These are phyloP conservation scores for Chytriomyces sp. DNA, from an alignment of 192 early-diverging fungal genomes.

Conservation along the genomic window DNA sequence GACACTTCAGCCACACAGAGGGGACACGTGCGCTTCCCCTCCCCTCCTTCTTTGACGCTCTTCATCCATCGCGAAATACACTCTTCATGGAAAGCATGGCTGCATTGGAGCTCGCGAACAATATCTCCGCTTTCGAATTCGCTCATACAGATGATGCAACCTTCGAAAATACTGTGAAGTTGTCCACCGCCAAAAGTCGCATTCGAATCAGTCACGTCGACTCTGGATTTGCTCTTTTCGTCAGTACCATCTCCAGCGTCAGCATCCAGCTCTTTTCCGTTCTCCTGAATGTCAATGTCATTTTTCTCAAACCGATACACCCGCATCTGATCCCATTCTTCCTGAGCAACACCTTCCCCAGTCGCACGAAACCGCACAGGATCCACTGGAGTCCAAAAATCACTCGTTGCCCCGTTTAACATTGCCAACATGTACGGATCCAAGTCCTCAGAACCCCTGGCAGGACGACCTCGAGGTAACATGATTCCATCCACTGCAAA, in stretches of 20 bases:
- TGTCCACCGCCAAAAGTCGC: too few species aligned
- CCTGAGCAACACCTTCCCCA: conserved; percentile 11
- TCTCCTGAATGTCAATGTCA: not conserved
- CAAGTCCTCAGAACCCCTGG: not conserved
- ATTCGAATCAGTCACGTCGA: not conserved
- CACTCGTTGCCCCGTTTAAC: not conserved
- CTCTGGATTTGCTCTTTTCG: not conserved
- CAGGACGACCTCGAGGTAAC: not conserved
- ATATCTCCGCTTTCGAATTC: conserved; percentile 18
- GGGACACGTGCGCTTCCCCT: conserved; percentile 30
- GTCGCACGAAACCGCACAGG: not conserved
- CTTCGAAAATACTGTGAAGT: not conserved
- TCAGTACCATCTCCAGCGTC: not conserved
- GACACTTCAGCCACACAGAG: conserved; percentile 18
- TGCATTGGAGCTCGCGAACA: conserved; percentile 21
- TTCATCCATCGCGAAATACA: conserved; percentile 29
- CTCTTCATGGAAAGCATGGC: conserved; percentile 29
- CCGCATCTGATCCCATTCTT: conserved; percentile 18
- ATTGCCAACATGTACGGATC: conserved; percentile 19
- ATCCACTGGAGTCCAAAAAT: conserved; percentile 33
- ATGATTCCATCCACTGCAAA: not conserved
- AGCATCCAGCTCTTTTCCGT: not conserved
- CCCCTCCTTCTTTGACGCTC: conserved; percentile 12
- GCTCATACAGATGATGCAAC: conserved; percentile 27
- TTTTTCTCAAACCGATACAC: conserved; percentile 9